These are phyloP conservation scores for Tardiomyces digboiensis DNA, from an alignment of 1,139 yeast genomes.

Conservation along the genomic window DNA sequence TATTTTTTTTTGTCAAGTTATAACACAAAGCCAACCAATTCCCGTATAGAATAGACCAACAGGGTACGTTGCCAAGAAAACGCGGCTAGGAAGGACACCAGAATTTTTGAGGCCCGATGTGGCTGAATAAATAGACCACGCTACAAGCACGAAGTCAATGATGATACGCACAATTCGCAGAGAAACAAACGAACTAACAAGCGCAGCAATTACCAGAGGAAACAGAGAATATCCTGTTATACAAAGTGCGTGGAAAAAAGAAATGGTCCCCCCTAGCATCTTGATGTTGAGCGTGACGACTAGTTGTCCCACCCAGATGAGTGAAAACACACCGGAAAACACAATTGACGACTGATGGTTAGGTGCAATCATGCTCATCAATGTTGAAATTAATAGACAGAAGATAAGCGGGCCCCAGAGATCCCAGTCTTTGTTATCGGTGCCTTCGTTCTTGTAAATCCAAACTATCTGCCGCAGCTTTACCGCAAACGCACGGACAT, in stretches of 20 bases:
- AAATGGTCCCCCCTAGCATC: constrained; percentile 61
- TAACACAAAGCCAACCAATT: constrained; percentile 70
- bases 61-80: constrained; percentile 68
- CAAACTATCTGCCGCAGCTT: constrained; percentile 62
- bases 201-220: constrained; percentile 61
- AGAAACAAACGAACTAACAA: constrained; percentile 46
- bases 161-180: constrained; percentile 48
- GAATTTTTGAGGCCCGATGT: constrained; percentile 55
- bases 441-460: constrained; percentile 18
- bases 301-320: constrained; percentile 47
- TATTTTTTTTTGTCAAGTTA: too few relatives aligned
- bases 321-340: constrained; percentile 57
- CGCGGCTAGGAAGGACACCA: constrained; percentile 61
- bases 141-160: constrained; percentile 42
- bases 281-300: constrained; percentile 59
- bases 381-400: constrained; percentile 52
- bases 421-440: constrained; percentile 54
- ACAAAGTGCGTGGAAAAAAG: constrained; percentile 70
- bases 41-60: constrained; percentile 67
- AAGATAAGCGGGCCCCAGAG: constrained; percentile 85
- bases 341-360: constrained; percentile 33
- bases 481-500: constrained; percentile 53
- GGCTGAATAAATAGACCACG: constrained; percentile 71
- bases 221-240: constrained; percentile 77
- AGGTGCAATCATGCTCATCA: constrained; percentile 34